Percentiles rank a stretch among this genome's conserved stretches.
Evolutionary conservation across 2,329 filamentous ascomycete genomes (phyloP).

Genomic region (Talaromyces funiculosus): DNA sequence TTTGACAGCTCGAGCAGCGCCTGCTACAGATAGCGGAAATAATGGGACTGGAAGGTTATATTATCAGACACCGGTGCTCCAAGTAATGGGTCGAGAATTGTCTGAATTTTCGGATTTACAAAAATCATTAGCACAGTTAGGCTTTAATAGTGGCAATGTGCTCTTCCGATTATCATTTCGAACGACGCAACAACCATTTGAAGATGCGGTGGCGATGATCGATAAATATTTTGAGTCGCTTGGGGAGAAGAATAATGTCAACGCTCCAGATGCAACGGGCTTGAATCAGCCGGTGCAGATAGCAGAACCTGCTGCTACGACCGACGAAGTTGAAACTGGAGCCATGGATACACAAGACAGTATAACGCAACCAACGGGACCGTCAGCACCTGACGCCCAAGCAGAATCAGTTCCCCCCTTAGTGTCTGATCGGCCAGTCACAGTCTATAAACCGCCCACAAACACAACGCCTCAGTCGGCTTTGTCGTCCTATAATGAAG

Average conservation of each 20-base stretch:
- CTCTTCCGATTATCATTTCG: constrained; percentile 73
- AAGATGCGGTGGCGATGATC: constrained; percentile 80
- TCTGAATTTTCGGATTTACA: constrained; percentile 75
- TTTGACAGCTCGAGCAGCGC: constrained; percentile 76
- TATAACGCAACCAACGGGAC: not conserved
- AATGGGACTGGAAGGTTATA: constrained; percentile 67
- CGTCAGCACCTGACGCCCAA: constrained; percentile 8
- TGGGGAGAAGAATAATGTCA: constrained; percentile 24
- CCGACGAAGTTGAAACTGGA: not conserved
- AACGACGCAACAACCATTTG: constrained; percentile 69
- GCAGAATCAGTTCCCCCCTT: constrained; percentile 21
- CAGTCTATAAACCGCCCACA: constrained; percentile 72
- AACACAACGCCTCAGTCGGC: constrained; percentile 72
- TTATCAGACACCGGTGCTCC: constrained; percentile 81
- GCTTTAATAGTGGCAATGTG: constrained; percentile 77
- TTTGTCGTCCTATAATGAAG: constrained; percentile 59
- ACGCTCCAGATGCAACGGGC: not conserved
- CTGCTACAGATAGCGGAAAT: constrained; percentile 48
- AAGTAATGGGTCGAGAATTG: constrained; percentile 75
- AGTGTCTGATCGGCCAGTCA: constrained; percentile 48
- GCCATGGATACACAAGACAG: not conserved
- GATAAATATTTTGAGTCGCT: constrained; percentile 61
- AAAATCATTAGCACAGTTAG: constrained; percentile 80
- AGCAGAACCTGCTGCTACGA: not conserved
- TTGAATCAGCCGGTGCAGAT: not conserved